Percentiles rank a stretch among this genome's conserved stretches.
phyloP scores from a whole-genome alignment of 1,139 yeast species.

The Yarrowia galli region DNA sequence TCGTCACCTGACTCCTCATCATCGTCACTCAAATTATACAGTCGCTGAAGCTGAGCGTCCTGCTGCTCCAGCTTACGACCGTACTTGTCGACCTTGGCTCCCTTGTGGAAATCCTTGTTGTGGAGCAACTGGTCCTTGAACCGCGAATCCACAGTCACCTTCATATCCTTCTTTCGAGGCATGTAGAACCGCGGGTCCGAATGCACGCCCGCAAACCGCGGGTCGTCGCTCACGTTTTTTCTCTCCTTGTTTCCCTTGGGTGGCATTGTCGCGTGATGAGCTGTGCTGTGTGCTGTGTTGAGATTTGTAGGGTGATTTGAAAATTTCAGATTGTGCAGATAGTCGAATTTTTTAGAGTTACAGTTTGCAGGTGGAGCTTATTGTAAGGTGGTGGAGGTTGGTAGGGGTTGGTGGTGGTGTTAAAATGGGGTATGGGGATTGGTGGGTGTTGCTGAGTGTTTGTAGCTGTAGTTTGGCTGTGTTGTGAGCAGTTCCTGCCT shows the following conservation, averaged over 20 bases:
- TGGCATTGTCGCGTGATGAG: not conserved
- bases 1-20: constrained; percentile 45
- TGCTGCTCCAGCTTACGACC: constrained; percentile 70
- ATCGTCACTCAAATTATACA: constrained; percentile 62
- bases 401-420: too few relatives aligned
- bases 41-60: constrained; percentile 66
- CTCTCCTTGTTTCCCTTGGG: constrained; percentile 2
- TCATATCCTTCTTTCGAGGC: constrained; percentile 72
- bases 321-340: constrained; percentile 23
- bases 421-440: too few relatives aligned
- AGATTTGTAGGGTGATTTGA: not conserved
- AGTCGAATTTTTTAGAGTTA: constrained; percentile 13
- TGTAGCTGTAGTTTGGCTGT: too few relatives aligned
- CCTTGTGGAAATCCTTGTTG: constrained; percentile 68
- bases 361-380: not conserved
- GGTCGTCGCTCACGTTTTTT: constrained; percentile 61
- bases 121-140: constrained; percentile 64
- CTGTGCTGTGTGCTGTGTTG: too few relatives aligned
- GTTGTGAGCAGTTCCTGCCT: too few relatives aligned
- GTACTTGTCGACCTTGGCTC: constrained; percentile 78
- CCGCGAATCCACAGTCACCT: constrained; percentile 85
- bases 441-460: too few relatives aligned
- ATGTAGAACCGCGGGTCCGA: constrained; percentile 87
- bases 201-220: constrained; percentile 79
- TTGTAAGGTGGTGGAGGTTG: not conserved